These are phyloP conservation scores for Phytophthora cryptogea DNA, from an alignment of 352 stramenopile species.

Conservation along the genomic window DNA sequence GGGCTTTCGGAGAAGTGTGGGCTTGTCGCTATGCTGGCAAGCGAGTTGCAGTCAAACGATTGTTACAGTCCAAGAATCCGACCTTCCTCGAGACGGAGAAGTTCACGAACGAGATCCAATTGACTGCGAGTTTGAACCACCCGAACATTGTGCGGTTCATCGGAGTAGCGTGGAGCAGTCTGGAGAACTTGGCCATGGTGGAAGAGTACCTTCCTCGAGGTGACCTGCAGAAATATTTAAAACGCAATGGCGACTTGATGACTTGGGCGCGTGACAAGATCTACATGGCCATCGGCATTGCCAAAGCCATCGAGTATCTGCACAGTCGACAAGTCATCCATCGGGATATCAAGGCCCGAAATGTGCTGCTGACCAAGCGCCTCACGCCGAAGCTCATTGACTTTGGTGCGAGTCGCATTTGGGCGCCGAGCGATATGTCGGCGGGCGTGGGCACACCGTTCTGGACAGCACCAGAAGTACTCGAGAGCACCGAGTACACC, in stretches of 20 bases:
- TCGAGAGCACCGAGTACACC: constrained; percentile 56
- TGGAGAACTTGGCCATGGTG: constrained; percentile 56
- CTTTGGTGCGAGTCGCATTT: constrained; percentile 43
- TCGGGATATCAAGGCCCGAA: constrained; percentile 79
- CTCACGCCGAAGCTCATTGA: constrained; percentile 47
- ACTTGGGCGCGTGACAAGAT: constrained; percentile 48
- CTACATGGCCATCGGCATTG: constrained; percentile 43
- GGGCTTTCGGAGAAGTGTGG: constrained; percentile 66
- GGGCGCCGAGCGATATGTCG: constrained; percentile 31
- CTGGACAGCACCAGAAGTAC: constrained; percentile 75
- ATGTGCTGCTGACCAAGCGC: constrained; percentile 66
- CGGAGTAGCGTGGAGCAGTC: constrained; percentile 50
- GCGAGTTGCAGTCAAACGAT: constrained; percentile 54
- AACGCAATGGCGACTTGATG: constrained; percentile 31
- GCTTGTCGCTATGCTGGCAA: constrained; percentile 41
- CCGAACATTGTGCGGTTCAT: constrained; percentile 53
- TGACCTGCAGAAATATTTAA: constrained; percentile 51
- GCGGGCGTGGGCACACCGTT: constrained; percentile 54
- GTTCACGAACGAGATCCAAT: constrained; percentile 57
- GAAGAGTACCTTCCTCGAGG: constrained; percentile 55
- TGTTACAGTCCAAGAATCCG: constrained; percentile 41
- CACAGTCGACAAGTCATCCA: constrained; percentile 61
- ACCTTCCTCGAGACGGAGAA: constrained; percentile 47
- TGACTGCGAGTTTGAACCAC: constrained; percentile 50
- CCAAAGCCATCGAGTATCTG: constrained; percentile 39